Evolutionary conservation across 768 basidiomycete genomes (phyloP).

Genomic region (Peribolospora baueri): DNA sequence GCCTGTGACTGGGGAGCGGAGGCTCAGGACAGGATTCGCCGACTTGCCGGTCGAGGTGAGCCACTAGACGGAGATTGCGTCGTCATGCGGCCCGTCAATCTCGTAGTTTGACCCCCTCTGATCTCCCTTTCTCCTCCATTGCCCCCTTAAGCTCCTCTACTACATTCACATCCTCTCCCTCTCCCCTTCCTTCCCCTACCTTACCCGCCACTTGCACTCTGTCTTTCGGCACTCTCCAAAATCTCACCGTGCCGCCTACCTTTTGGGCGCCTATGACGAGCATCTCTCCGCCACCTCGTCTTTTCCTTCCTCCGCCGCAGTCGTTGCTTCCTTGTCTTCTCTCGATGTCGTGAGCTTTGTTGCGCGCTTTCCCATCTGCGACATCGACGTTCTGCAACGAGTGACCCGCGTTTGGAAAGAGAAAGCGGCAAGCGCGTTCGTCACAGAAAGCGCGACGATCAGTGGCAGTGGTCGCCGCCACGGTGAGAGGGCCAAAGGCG

Average conservation of each 20-base stretch:
- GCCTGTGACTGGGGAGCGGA: too few relatives aligned
- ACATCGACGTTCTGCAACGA: slow-evolving; percentile 24
- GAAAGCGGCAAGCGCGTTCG: neutral
- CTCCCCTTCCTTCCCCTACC: slow-evolving; percentile 37
- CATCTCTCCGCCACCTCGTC: slow-evolving; percentile 13
- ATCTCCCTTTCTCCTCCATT: neutral
- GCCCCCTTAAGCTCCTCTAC: slow-evolving; percentile 36
- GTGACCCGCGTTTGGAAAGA: slow-evolving; percentile 21
- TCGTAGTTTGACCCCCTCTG: neutral
- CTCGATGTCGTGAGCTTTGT: slow-evolving; percentile 27
- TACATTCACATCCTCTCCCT: slow-evolving; percentile 49
- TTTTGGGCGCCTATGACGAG: slow-evolving; percentile 23
- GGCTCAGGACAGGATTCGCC: too few relatives aligned
- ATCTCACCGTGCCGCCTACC: slow-evolving; percentile 41
- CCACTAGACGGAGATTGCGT: neutral
- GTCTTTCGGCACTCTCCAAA: slow-evolving; percentile 35
- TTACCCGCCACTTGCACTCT: slow-evolving; percentile 30
- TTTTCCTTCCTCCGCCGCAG: slow-evolving; percentile 1
- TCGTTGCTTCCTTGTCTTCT: neutral
- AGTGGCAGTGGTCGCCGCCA: too few relatives aligned
- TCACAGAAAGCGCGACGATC: too few relatives aligned
- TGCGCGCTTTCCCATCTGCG: slow-evolving; percentile 21
- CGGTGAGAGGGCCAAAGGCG: too few relatives aligned
- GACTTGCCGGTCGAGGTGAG: slow-evolving; percentile 16
- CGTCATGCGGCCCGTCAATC: neutral